phyloP scores from a whole-genome alignment of 75 land plant species.

The Chamaecyparis obtusa region DNA sequence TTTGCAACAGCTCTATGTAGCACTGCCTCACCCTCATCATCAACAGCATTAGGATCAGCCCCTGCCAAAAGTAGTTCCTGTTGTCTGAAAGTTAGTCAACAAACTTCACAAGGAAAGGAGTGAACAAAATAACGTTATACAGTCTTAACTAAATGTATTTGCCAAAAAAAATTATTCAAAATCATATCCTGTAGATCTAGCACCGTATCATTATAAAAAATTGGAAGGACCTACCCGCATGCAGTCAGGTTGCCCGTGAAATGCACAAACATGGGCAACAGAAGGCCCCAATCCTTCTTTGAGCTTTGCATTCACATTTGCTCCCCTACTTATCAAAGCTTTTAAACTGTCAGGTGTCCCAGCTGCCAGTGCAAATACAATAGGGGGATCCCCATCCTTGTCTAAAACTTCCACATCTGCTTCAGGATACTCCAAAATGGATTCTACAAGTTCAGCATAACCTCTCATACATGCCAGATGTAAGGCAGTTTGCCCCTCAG shows the following conservation, averaged over 20 bases:
- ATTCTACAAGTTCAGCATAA: slow-evolving; percentile 61
- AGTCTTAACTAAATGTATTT: not conserved
- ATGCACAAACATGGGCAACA: slow-evolving; percentile 92
- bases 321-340: slow-evolving; percentile 60
- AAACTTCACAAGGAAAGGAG: not conserved
- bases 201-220: not conserved
- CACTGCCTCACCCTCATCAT: slow-evolving; percentile 91
- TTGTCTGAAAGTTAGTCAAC: slow-evolving; percentile 9
- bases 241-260: slow-evolving; percentile 96
- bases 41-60: slow-evolving; percentile 87
- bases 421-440: slow-evolving; percentile 64
- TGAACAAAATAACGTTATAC: not conserved
- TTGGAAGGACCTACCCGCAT: slow-evolving; percentile 59
- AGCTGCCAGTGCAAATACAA: slow-evolving; percentile 87
- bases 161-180: not conserved
- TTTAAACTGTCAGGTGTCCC: slow-evolving; percentile 82
- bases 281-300: slow-evolving; percentile 87
- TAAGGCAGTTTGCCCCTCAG: slow-evolving; percentile 90
- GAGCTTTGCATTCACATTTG: slow-evolving; percentile 70
- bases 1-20: slow-evolving; percentile 82
- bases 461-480: slow-evolving; percentile 92
- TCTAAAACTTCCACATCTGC: slow-evolving; percentile 85
- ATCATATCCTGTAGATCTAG: not conserved
- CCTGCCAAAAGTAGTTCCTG: slow-evolving; percentile 90
- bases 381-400: slow-evolving; percentile 92